phyloP scores from a whole-genome alignment of 2,329 filamentous ascomycete genomes.

The Apiospora hydei region DNA sequence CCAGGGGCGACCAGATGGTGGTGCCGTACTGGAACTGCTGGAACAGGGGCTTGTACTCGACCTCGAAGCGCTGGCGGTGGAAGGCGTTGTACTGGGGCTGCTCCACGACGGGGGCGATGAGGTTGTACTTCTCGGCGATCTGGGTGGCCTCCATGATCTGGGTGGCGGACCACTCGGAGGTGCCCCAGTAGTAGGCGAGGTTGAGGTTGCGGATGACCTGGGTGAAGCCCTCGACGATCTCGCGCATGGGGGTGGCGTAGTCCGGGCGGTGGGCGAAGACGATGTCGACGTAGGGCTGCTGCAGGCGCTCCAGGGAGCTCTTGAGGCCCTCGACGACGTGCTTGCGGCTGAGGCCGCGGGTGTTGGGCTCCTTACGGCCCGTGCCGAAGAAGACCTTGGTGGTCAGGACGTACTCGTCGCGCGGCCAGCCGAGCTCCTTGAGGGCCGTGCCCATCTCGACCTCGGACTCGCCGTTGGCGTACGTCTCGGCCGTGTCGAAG shows the following conservation, averaged over 20 bases:
- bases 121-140: conserved; percentile 62
- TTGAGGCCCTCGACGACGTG: conserved; percentile 65
- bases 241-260: conserved; percentile 64
- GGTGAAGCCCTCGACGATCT: conserved; percentile 63
- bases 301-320: conserved; percentile 63
- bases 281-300: conserved; percentile 71
- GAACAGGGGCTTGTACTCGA: conserved; percentile 65
- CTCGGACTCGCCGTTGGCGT: conserved; percentile 56
- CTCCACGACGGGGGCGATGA: conserved; percentile 58
- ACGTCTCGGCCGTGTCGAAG: conserved; percentile 61
- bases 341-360: conserved; percentile 57
- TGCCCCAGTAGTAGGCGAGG: conserved; percentile 70
- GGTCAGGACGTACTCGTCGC: conserved; percentile 61
- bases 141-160: conserved; percentile 66
- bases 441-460: conserved; percentile 57
- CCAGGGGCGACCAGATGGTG: conserved; percentile 56
- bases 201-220: conserved; percentile 60
- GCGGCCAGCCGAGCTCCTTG: conserved; percentile 48
- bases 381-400: conserved; percentile 61
- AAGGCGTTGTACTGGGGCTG: conserved; percentile 68
- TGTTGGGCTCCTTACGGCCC: conserved; percentile 64
- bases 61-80: conserved; percentile 67
- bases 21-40: conserved; percentile 64
- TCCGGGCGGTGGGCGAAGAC: conserved; percentile 70
- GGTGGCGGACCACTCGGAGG: conserved; percentile 64